Conservation (phyloP, 805 yeast genomes). For the Blastobotrys robertii region DNA sequence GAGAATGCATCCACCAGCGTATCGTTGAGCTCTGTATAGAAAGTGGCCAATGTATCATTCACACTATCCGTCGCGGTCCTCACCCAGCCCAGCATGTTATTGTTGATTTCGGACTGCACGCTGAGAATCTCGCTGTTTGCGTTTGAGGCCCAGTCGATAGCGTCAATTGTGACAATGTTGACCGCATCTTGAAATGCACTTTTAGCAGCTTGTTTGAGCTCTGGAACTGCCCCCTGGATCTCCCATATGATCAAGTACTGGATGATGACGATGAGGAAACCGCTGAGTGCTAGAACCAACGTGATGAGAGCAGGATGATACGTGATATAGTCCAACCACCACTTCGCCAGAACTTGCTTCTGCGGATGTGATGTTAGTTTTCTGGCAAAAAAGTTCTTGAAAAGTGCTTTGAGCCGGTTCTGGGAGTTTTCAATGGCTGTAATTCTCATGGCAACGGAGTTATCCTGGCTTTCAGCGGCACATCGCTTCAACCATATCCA, state of each 20-base stretch:
- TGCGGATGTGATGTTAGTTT: constrained; percentile 1
- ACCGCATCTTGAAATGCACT: constrained; percentile 11
- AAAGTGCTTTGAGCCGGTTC: constrained; percentile 5
- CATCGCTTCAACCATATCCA: constrained; percentile 41
- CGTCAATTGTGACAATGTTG: constrained; percentile 9
- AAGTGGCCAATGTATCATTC: constrained; percentile 49
- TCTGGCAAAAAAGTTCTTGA: constrained; percentile 15
- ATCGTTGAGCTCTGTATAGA: constrained; percentile 49
- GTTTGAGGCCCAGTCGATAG: constrained; percentile 38
- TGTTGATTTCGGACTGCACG: constrained; percentile 48
- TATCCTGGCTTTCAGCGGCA: constrained; percentile 21
- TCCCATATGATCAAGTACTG: constrained; percentile 42
- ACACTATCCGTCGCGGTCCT: constrained; percentile 45
- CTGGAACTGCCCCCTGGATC: constrained; percentile 17
- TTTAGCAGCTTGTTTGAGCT: constrained; percentile 9
- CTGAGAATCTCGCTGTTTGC: constrained; percentile 45
- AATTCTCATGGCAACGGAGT: constrained; percentile 8
- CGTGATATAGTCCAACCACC: constrained; percentile 43
- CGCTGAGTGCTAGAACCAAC: constrained; percentile 46
- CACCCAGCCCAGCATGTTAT: constrained; percentile 58
- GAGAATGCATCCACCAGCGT: constrained; percentile 54
- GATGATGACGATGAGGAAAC: constrained; percentile 41
- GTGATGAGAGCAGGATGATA: constrained; percentile 43
- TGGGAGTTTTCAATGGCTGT: constrained; percentile 15
- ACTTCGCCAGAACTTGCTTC: constrained; percentile 22